Base-by-base conservation (phyloP, 1,284 basidiomycete genomes). In the Malassezia brasiliensis region DNA sequence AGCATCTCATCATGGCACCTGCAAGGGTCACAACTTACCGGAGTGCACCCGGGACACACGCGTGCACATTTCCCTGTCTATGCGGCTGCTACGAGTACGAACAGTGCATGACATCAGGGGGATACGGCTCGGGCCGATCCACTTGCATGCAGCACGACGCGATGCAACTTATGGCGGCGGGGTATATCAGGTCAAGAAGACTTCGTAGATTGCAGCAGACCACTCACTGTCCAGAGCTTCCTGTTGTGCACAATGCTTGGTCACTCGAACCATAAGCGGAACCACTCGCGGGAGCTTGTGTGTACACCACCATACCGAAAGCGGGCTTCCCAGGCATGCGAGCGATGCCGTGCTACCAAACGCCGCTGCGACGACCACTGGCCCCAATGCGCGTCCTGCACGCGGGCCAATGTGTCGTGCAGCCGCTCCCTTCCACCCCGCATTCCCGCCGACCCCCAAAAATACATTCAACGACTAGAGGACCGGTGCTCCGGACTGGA, bases 391-490 rank as follows among this genome's bases (percentile, higher is more conserved):
- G 35, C 22, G 22, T 45, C 42, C 17, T 55, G 53, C 42, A 14
- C 6, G 11, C 15, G 36, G 20, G 53, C 48, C 6, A 48, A 50
- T n/a, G 35, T 32, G n/a, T 25, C 38, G 11, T 54, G 52, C 38
- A 32, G 22, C 44, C 22, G 44, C 20, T 30, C 30, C 38, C 7
- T 22, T 35, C 7, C 5, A 11, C 44, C 22, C 17, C 40, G 14
- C 17, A 22, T 30, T 5, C 20, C 20, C 40, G 20, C 11, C 19
- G 40, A 42, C 8, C 40, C 40, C 30, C 11, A 42, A 22, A 42
- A 12, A 17, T 57, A 57, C 34, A 52, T 57, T 32, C 44, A 44
- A 14, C 11, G 17, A 17, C 47, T 57, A 4, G 55, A 57, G 17
- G 20, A 36, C 3, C 55, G 50, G 14, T 57, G 55, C 31, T 35